Evolutionary conservation across 495 filamentous ascomycete genomes (phyloP), one percentile per base, ranked within the genome.

Genomic region (Corynascus novoguineensis): DNA sequence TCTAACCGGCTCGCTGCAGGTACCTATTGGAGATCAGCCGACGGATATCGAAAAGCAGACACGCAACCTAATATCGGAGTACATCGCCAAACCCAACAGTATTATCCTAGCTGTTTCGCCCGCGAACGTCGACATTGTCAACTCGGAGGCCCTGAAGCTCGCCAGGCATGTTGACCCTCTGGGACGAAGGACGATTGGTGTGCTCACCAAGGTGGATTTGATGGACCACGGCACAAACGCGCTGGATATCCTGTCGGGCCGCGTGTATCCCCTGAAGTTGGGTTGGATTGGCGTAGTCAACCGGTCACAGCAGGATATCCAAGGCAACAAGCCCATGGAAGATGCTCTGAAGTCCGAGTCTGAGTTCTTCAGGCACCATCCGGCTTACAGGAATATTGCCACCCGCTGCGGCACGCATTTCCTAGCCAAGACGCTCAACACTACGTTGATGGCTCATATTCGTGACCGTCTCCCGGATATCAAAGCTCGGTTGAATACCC

Each of bases 211-310:
- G 73, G 79, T 97, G 61, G 93, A 99, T 69, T 78, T 99, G 34
- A 99, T 99, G 93, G 93, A 99, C 66, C 93, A 99, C 68, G 93
- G 93, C 40, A 99, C 93, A 49, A 99, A 99, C 68, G 95, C 93
- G 3, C 77, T 99, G 59, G 93, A 99, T 63, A 97, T 99, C 59
- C 81, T 99, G 32, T 95, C 91, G 11, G 93, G 93, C 0, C 84
- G 93, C 22, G 93, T 99, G 4, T 99, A 99, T 70, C 93, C 93
- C 14, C 70, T 99, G 55, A 99, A 99, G 71, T 80, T 99, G 40
- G 93, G 93, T 11, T 99, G 97, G 69, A 97, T 99, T 57, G 93
- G 95, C 35, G 91, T 97, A 8, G 95, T 99, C 60, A 99, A 99
- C 70, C 84, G 93, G 44, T 97, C 92, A 10, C 93, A 99, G 72